Percentiles rank a stretch among this genome's conserved stretches.
phyloP scores from a whole-genome alignment of 2,329 filamentous ascomycete species.

The Pseudogymnoascus sp. region DNA sequence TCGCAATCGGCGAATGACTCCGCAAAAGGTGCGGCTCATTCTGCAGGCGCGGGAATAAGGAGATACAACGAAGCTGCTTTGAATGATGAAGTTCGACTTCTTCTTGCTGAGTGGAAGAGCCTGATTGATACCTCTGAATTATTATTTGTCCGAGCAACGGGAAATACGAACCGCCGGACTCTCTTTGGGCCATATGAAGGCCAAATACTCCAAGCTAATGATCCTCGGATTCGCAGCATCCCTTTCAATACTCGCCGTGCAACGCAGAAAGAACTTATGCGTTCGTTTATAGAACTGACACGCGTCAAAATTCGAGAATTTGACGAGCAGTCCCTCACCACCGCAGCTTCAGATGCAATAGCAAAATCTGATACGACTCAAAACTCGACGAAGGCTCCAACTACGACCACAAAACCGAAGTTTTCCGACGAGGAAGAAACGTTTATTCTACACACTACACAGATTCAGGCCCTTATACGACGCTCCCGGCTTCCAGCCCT shows the following conservation, averaged over 20 bases:
- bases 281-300: slow-evolving; percentile 88
- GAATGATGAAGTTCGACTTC: slow-evolving; percentile 73
- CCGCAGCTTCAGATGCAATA: slow-evolving; percentile 40
- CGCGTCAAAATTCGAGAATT: slow-evolving; percentile 78
- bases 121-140: slow-evolving; percentile 79
- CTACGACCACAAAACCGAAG: slow-evolving; percentile 51
- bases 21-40: slow-evolving; percentile 88
- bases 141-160: slow-evolving; percentile 83
- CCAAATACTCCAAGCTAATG: slow-evolving; percentile 71
- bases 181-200: slow-evolving; percentile 88
- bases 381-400: slow-evolving; percentile 37
- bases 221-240: slow-evolving; percentile 74
- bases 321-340: slow-evolving; percentile 53
- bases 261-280: slow-evolving; percentile 90
- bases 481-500: slow-evolving; percentile 85
- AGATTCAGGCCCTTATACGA: slow-evolving; percentile 79
- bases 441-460: slow-evolving; percentile 73
- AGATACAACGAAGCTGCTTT: slow-evolving; percentile 91
- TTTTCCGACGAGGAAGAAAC: slow-evolving; percentile 76
- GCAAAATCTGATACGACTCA: slow-evolving; percentile 33
- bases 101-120: slow-evolving; percentile 76
- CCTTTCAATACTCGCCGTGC: slow-evolving; percentile 88
- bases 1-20: slow-evolving; percentile 90
- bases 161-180: slow-evolving; percentile 75
- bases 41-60: slow-evolving; percentile 80